Conservation (phyloP, 1,139 yeast genomes). For the Arxiozyma slooffiae region DNA sequence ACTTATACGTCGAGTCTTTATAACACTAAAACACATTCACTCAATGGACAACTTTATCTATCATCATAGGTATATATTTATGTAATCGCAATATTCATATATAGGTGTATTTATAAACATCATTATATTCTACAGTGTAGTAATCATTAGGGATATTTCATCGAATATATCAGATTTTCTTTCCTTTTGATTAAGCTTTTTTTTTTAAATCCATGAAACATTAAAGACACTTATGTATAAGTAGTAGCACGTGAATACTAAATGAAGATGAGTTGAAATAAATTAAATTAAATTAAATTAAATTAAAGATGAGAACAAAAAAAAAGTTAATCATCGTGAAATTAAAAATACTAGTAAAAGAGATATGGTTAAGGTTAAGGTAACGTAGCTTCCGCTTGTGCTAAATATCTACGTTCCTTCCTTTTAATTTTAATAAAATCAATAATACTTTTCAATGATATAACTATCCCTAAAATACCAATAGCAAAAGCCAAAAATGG, state of each 20-base stretch:
- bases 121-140: background rate
- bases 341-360: no score
- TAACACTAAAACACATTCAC: background rate
- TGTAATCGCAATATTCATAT: background rate
- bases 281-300: no score
- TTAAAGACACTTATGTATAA: background rate
- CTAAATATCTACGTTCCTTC: conserved; percentile 43
- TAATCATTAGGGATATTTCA: background rate
- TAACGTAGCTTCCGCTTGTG: conserved; percentile 17
- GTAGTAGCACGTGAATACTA: background rate
- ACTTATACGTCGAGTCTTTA: background rate
- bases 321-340: conserved; percentile 2
- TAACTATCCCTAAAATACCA: conserved; percentile 49
- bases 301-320: background rate
- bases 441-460: conserved; percentile 54
- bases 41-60: no score
- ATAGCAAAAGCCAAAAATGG: conserved; percentile 21
- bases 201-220: background rate
- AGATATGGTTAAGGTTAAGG: conserved; percentile 1
- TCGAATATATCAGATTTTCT: background rate
- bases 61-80: no score
- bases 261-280: no score
- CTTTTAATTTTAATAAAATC: conserved; percentile 71
- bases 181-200: background rate
- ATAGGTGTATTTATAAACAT: background rate